Evolutionary conservation across 2,329 filamentous ascomycete species (phyloP), one percentile per base, ranked within the genome.

Genomic region (Xylaria sp.): DNA sequence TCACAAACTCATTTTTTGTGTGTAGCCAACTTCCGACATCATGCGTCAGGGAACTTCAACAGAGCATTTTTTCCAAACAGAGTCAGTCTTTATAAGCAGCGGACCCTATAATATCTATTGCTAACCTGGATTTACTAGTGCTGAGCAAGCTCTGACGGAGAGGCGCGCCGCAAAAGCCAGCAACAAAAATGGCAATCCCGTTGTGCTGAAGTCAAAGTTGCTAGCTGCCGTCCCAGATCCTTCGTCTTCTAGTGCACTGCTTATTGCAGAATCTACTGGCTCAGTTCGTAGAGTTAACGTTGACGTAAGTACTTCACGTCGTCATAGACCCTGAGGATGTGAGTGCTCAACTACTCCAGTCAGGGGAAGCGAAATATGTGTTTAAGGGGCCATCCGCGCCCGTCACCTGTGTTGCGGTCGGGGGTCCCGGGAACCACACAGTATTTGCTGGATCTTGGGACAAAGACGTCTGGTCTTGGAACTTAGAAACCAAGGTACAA

Each of bases 361-460:
- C 80, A 64, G 80, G 77, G 71, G 80, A 83, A 64, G 78, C 79
- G 26, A 83, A 79, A 61, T 77, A 82, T 15, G 80, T 85, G 4
- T 97, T 92, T 77, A 87, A 88, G 76, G 93, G 93, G 2, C 93
- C 94, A 20, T 87, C 86, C 54, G 91, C 93, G 3, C 96, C 96
- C 1, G 84, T 97, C 10, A 95, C 93, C 10, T 92, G 91, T 73
- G 81, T 97, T 33, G 89, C 92, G 17, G 83, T 93, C 42, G 90
- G 88, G 53, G 86, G 89, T 15, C 79, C 83, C 4, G 82, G 82
- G 31, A 84, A 83, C 68, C 80, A 79, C 59, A 91, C 86, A 1
- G 77, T 97, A 11, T 97, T 93, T 79, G 93, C 93, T 28, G 95
- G 94, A 40, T 96, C 91, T 67, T 99, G 96, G 96, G 95, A 99